Evolutionary conservation across 306 rosid species (phyloP), one percentile per base, ranked within the genome.

Genomic region (Bauhinia variegata): DNA sequence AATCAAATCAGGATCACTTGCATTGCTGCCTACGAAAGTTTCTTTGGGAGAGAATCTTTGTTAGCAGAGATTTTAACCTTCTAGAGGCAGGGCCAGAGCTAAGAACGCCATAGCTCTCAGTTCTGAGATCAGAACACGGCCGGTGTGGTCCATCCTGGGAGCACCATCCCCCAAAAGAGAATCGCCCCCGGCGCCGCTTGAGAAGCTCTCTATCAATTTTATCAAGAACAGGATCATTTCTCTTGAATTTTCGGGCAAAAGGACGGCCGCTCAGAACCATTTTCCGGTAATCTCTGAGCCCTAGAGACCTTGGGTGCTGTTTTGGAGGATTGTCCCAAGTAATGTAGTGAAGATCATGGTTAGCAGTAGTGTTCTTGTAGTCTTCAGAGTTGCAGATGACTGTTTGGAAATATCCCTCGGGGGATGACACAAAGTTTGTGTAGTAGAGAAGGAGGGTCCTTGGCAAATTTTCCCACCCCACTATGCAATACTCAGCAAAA

Each of bases 401-500:
- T 4, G 98, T 89, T 68, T 92, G 96, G 83, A 92, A 92, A 67
- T 92, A 92, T 31, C 96, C 96, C 71, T 92, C 96, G 0, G 98
- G 95, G 11, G 96, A 82, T 33, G 98, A 92, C 18, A 92, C 96
- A 13, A 92, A 85, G 79, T 89, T 92, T 1, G 96, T 84, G 80
- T 89, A 92, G 86, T 89, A 92, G n/a, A 92, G 95, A 49, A 89
- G 95, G 13, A 92, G 91, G 31, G 95, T 92, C 65, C 97, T 89
- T 55, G 96, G 96, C 28, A 87, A 66, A 81, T 92, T 92, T 76
- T 92, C 96, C 98, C 98, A 89, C 0, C 96, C 98, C 60, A 87
- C 63, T 12, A 89, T 73, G 83, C 95, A 85, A 41, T 89, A 92
- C 68, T 92, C 95, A 0, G 95, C 76, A 60, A 89, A 92, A 8